phyloP scores from a whole-genome alignment of 78 protist species.

The slime mould (Dictyostelium discoideum) region DNA sequence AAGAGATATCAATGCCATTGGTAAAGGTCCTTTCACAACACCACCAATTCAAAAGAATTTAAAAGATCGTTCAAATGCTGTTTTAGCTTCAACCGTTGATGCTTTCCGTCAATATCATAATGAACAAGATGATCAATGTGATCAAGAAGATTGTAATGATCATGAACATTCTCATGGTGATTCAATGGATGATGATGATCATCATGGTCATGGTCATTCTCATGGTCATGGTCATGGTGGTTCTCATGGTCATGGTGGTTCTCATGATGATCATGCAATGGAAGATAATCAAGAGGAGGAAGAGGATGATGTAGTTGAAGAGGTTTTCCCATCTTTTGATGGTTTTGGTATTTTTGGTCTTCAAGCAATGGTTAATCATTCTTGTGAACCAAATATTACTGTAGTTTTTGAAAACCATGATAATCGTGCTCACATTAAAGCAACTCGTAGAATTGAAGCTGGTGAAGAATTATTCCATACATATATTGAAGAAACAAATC shows the following conservation, averaged over 20 bases:
- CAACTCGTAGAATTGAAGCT: constrained; percentile 39
- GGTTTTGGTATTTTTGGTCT: constrained; percentile 72
- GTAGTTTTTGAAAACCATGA: constrained; percentile 26
- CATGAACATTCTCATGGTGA: constrained; percentile 40
- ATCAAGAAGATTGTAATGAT: constrained; percentile 40
- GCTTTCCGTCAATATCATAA: constrained; percentile 36
- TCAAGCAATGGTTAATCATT: constrained; percentile 75
- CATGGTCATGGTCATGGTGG: constrained; percentile 4
- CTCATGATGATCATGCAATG: not conserved
- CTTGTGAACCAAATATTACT: constrained; percentile 63
- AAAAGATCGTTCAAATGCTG: constrained; percentile 5
- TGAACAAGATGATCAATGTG: constrained; percentile 63
- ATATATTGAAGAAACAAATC: constrained; percentile 57
- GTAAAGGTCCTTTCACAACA: constrained; percentile 3
- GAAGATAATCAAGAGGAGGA: not conserved
- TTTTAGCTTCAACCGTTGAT: constrained; percentile 23
- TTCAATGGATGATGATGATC: not conserved
- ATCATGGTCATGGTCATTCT: too few relatives aligned
- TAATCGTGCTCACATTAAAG: constrained; percentile 59
- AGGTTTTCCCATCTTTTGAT: constrained; percentile 68
- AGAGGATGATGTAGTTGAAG: constrained; percentile 15
- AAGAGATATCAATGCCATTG: not conserved
- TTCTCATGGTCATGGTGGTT: not conserved
- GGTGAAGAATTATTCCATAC: constrained; percentile 75
- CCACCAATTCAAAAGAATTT: not conserved